Evolutionary conservation across 78 protist species (phyloP).

Genomic region (Cavenderia fasciculata): DNA sequence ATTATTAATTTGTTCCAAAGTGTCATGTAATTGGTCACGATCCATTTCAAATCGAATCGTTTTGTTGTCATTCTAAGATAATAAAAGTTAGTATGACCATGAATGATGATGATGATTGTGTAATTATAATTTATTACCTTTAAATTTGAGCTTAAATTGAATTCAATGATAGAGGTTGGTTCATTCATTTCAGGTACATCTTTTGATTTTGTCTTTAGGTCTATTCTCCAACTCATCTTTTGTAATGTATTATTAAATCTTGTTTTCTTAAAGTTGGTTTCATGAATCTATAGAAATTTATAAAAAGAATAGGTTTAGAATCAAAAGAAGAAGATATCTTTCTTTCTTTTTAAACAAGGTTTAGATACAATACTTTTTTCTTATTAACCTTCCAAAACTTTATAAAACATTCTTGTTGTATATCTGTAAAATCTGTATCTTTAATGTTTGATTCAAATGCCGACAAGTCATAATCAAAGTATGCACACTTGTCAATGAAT

Average conservation of each 20-base stretch:
- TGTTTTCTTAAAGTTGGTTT: conserved; percentile 33
- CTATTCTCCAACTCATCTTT: conserved; percentile 70
- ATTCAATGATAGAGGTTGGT: conserved; percentile 60
- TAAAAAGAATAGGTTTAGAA: neutral
- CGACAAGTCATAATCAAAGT: conserved; percentile 28
- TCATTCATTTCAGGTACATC: conserved; percentile 58
- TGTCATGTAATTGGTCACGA: conserved; percentile 50
- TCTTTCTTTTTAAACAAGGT: neutral
- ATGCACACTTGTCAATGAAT: conserved; percentile 14
- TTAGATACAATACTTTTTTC: conserved; percentile 27
- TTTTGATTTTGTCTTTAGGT: conserved; percentile 71
- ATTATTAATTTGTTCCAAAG: conserved; percentile 61
- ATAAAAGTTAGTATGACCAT: too few relatives aligned
- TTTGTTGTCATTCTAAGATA: too few relatives aligned
- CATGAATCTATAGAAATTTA: conserved; percentile 25
- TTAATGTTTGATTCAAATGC: conserved; percentile 45
- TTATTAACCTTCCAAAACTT: conserved; percentile 73
- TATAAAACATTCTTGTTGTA: conserved; percentile 55
- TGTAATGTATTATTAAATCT: conserved; percentile 53
- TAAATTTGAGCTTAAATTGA: conserved; percentile 36
- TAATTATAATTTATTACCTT: too few relatives aligned
- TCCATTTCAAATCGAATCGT: conserved; percentile 75
- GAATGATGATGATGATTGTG: too few relatives aligned
- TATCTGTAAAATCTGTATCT: conserved; percentile 21
- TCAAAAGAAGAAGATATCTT: neutral